Evolutionary conservation across 495 filamentous ascomycete genomes (phyloP), one percentile per base, ranked within the genome.

Genomic region (Aspergillus bertholletiae): DNA sequence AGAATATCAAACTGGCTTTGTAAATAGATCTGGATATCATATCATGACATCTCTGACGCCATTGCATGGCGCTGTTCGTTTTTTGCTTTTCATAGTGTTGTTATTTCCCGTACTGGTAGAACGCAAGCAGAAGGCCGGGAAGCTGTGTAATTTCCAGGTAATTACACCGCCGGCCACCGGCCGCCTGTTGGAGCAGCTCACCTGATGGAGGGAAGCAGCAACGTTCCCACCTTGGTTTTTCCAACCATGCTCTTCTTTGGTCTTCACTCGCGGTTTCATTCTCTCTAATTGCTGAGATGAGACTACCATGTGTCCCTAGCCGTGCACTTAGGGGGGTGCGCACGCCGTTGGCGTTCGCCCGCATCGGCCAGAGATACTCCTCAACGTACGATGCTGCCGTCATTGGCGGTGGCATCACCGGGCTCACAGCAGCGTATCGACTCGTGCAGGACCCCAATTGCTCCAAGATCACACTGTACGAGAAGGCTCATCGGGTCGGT

Each of bases 361-460:
- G 59, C 44, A 63, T 62, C 32, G 56, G 26, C 20, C 54, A 59
- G 35, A 37, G 54, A 44, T 63, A 62, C 44, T 54, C 47, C 30
- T 47, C 52, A 37, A 62, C 66, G 17, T 74, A 74, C 56, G 66
- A 82, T 59, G 81, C 88, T 56, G 92, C 88, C 34, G 79, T 96
- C 17, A 69, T 96, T 13, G 94, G 95, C 32, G 93, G 85, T 51
- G 95, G 95, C 47, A 88, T 99, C 63, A 94, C 93, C 15, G 95
- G 95, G 32, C 82, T 99, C 47, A 82, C 89, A 24, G 79, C 84
- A 30, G 92, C 92, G 18, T 90, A 85, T 72, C 88, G 86, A 65
- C 72, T 96, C 15, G 65, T 82, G 6, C 80, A 80, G 41, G 67
- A 80, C 49, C 69, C 84, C 4, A 80, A 85, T 5, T 76, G 82